Conservation (phyloP, 768 basidiomycete genomes). For the Trametes coccinea region DNA sequence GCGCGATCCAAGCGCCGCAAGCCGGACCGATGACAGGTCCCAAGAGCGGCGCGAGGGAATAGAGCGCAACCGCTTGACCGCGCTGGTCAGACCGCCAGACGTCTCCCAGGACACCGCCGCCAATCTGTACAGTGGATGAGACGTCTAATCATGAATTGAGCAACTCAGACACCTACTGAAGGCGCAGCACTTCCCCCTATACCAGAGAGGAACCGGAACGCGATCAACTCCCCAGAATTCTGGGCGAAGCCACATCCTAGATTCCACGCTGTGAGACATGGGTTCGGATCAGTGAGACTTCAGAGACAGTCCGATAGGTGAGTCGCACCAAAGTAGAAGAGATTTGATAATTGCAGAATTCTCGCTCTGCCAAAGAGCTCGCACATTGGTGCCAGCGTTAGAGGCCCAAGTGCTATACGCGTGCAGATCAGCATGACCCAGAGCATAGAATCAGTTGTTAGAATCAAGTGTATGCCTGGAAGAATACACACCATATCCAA, state of each 20-base stretch:
- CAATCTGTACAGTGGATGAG: constrained; percentile 30
- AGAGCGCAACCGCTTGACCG: constrained; percentile 64
- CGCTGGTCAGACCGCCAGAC: constrained; percentile 61
- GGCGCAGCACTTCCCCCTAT: constrained; percentile 74
- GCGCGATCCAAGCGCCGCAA: constrained; percentile 67
- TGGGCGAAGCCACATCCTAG: constrained; percentile 59
- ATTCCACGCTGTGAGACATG: constrained; percentile 51
- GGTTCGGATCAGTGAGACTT: background rate
- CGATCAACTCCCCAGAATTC: constrained; percentile 56
- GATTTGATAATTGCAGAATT: constrained; percentile 63
- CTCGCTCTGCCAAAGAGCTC: constrained; percentile 70
- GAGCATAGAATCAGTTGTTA: too few species aligned
- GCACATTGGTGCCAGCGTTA: constrained; percentile 60
- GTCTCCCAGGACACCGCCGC: constrained; percentile 69
- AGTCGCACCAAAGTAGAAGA: constrained; percentile 59
- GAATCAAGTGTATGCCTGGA: background rate
- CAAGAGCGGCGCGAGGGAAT: constrained; percentile 63
- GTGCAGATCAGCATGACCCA: background rate
- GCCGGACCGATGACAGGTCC: constrained; percentile 68
- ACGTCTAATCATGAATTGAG: too few species aligned
- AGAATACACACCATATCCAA: constrained; percentile 52
- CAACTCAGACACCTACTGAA: constrained; percentile 37
- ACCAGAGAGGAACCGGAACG: constrained; percentile 70
- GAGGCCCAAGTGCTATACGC: constrained; percentile 46
- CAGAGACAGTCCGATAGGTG: too few species aligned